Conservation (phyloP, 306 rosid genomes). For the Dryas octopetala region DNA sequence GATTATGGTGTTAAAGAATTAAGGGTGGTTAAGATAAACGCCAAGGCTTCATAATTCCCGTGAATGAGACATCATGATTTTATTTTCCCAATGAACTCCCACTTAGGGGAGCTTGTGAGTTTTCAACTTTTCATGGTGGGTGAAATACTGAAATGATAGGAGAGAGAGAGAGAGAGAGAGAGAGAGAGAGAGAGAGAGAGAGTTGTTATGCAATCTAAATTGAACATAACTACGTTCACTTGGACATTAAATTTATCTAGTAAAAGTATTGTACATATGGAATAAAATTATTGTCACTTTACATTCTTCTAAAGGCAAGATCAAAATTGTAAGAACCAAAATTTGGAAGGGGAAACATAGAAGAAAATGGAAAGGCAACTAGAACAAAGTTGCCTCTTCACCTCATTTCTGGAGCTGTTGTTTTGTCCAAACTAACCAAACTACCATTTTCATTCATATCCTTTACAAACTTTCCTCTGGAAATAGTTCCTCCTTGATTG, state of each 20-base stretch:
- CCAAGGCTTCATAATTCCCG: slow-evolving; percentile 11
- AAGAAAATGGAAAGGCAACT: background rate
- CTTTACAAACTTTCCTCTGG: slow-evolving; percentile 41
- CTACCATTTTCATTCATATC: too few species aligned
- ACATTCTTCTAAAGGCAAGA: background rate
- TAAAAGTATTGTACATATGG: background rate
- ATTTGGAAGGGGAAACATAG: background rate
- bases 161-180: too few species aligned
- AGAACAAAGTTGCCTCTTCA: too few species aligned
- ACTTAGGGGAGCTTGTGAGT: background rate
- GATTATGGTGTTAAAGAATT: slow-evolving; percentile 1
- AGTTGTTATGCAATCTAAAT: background rate
- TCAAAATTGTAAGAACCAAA: background rate
- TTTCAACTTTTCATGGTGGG: background rate
- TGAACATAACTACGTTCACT: background rate
- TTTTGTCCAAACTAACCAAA: too few species aligned
- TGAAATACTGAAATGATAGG: background rate
- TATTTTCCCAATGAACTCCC: background rate
- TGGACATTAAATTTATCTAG: background rate
- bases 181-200: background rate
- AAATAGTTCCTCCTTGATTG: slow-evolving; percentile 74
- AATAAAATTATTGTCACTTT: background rate
- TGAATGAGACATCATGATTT: slow-evolving; percentile 11
- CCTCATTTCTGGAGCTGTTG: too few species aligned
- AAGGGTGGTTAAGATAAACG: slow-evolving; percentile 8